phyloP scores from a whole-genome alignment of 208 protist species.

The Acanthamoeba triangularis region DNA sequence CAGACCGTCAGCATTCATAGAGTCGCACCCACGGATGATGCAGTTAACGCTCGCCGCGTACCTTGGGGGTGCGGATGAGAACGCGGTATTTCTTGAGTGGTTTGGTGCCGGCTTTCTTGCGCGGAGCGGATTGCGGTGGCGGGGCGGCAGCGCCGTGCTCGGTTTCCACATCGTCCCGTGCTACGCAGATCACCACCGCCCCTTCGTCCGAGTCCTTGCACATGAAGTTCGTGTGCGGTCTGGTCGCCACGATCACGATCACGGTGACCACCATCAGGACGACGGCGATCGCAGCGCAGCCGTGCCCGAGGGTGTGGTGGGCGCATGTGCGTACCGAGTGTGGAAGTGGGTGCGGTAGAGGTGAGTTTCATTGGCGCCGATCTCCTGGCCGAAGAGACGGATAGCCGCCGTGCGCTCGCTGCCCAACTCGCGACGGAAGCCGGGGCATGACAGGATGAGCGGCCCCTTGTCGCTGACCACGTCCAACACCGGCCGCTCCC shows the following conservation, averaged over 20 bases:
- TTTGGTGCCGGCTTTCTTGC: constrained; percentile 62
- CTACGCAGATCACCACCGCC: constrained; percentile 40
- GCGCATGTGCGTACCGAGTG: neutral
- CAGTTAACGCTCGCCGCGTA: neutral
- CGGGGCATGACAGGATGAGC: constrained; percentile 31
- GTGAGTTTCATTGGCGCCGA: neutral
- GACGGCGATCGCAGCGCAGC: neutral
- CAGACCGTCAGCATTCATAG: neutral
- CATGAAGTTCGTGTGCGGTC: constrained; percentile 50
- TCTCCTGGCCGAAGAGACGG: constrained; percentile 42
- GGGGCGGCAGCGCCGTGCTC: neutral
- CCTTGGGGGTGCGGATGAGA: constrained; percentile 35
- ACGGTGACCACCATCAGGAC: too few relatives aligned
- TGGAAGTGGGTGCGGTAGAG: constrained; percentile 57
- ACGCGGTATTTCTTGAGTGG: constrained; percentile 60
- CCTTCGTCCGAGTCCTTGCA: constrained; percentile 55
- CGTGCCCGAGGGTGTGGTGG: too few relatives aligned
- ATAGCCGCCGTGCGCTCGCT: constrained; percentile 20
- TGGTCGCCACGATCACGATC: neutral
- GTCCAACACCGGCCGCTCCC: constrained; percentile 2
- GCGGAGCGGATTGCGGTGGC: neutral
- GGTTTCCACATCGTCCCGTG: neutral
- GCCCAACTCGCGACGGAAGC: constrained; percentile 54
- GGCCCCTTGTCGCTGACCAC: neutral
- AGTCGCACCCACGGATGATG: neutral